phyloP scores from a whole-genome alignment of 352 stramenopile genomes.

The Halophytophthora batemanensis region DNA sequence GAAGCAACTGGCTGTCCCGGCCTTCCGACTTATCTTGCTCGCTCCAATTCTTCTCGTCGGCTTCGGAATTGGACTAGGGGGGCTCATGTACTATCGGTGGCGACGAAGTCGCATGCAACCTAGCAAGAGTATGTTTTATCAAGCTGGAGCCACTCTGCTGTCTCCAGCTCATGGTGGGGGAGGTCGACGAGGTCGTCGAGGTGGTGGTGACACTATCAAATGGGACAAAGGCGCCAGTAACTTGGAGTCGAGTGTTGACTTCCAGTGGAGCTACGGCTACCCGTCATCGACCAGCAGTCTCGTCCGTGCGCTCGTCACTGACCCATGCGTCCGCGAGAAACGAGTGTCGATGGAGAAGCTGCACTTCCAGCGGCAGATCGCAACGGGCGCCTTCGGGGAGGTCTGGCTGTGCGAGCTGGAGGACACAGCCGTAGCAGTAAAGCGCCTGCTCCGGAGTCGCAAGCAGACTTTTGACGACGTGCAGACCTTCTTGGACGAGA shows the following conservation, averaged over 20 bases:
- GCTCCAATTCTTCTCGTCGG: conserved; percentile 1
- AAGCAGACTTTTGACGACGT: conserved; percentile 37
- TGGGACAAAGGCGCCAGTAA: conserved; percentile 20
- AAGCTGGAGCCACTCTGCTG: not conserved
- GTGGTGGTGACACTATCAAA: too few species aligned
- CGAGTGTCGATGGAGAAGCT: conserved; percentile 43
- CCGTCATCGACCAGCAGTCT: conserved; percentile 5
- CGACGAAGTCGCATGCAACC: not conserved
- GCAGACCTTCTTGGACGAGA: conserved; percentile 49
- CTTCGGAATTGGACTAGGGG: not conserved
- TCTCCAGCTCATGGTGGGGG: not conserved
- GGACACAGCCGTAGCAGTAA: conserved; percentile 38
- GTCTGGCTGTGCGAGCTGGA: conserved; percentile 48
- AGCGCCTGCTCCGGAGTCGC: conserved; percentile 40
- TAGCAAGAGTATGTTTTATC: conserved; percentile 1
- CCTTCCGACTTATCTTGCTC: conserved; percentile 2
- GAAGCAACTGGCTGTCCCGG: not conserved
- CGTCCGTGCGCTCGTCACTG: conserved; percentile 22
- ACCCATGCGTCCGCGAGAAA: conserved; percentile 30
- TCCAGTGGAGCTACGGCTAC: conserved; percentile 5
- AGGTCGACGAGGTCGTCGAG: conserved; percentile 16
- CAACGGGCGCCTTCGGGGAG: conserved; percentile 49
- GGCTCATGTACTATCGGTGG: not conserved
- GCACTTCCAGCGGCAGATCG: conserved; percentile 32
- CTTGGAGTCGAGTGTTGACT: conserved; percentile 16